Conservation (phyloP, 352 stramenopile genomes). For the Globisporangium camurandrum region DNA sequence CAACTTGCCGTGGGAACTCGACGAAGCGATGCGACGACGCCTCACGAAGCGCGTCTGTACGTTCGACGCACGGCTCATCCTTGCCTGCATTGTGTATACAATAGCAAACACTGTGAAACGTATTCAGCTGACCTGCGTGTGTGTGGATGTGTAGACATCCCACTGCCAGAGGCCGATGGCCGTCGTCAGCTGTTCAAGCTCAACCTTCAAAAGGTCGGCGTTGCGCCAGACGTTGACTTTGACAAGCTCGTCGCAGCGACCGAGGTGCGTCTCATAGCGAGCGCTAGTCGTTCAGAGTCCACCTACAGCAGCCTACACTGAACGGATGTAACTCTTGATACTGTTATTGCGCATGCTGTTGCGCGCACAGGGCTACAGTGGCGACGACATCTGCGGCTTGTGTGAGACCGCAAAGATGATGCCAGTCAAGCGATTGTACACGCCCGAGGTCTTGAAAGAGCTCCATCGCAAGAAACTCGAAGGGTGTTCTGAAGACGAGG, state of each 20-base stretch:
- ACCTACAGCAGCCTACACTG: too few relatives aligned
- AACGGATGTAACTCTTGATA: too few relatives aligned
- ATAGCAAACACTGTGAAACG: too few relatives aligned
- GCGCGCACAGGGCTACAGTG: constrained; percentile 42
- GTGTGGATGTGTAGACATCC: constrained; percentile 50
- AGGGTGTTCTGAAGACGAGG: constrained; percentile 40
- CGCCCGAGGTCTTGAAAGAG: constrained; percentile 52
- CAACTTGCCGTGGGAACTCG: constrained; percentile 96
- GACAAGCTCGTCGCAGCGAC: constrained; percentile 63
- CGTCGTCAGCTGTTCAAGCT: constrained; percentile 68
- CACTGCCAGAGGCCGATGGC: constrained; percentile 41
- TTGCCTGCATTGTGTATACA: background rate
- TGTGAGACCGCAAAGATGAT: constrained; percentile 74
- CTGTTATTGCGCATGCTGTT: too few relatives aligned
- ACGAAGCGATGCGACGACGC: constrained; percentile 92
- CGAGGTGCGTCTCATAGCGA: constrained; percentile 32
- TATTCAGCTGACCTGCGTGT: too few relatives aligned
- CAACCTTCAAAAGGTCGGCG: constrained; percentile 70
- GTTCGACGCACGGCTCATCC: background rate
- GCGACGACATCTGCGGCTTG: constrained; percentile 51
- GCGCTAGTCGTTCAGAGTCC: background rate
- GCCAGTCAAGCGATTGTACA: constrained; percentile 75
- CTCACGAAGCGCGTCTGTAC: constrained; percentile 95
- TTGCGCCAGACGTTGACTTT: constrained; percentile 69
- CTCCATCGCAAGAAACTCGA: constrained; percentile 49